These are phyloP conservation scores for Torrubiella hemipterigena DNA, from an alignment of 2,329 filamentous ascomycete genomes.

Conservation along the genomic window DNA sequence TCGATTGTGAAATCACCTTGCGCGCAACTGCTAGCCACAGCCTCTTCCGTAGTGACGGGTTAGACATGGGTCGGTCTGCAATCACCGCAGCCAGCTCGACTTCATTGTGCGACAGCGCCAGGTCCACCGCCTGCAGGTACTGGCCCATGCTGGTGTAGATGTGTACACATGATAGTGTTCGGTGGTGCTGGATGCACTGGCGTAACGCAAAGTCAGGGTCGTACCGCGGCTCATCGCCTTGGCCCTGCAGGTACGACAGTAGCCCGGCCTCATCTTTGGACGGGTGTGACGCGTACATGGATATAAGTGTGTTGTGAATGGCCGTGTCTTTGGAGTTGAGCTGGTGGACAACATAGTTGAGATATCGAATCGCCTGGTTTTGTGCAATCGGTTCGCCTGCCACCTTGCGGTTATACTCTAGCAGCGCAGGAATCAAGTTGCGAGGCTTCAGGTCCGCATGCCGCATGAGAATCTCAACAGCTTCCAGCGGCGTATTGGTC, in stretches of 20 bases:
- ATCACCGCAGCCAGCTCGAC: constrained; percentile 83
- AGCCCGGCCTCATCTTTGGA: constrained; percentile 77
- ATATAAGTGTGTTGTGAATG: constrained; percentile 93
- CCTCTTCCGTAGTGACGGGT: constrained; percentile 74
- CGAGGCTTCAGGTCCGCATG: constrained; percentile 76
- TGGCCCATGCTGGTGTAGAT: constrained; percentile 97
- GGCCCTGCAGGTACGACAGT: constrained; percentile 78
- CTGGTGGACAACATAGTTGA: constrained; percentile 86
- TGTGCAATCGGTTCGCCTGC: constrained; percentile 50
- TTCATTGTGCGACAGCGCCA: constrained; percentile 81
- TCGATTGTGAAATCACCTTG: constrained; percentile 78
- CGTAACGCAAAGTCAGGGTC: constrained; percentile 94
- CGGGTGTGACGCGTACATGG: constrained; percentile 81
- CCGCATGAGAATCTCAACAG: constrained; percentile 93
- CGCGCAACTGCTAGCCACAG: constrained; percentile 92
- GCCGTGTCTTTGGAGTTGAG: constrained; percentile 70
- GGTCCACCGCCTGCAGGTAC: constrained; percentile 83
- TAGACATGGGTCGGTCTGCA: constrained; percentile 72
- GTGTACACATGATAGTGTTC: constrained; percentile 88
- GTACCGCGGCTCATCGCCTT: constrained; percentile 76
- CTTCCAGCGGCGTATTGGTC: constrained; percentile 70
- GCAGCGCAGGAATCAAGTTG: constrained; percentile 80
- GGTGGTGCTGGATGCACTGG: constrained; percentile 86
- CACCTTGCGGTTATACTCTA: constrained; percentile 81
- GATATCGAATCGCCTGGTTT: constrained; percentile 89